These are phyloP conservation scores for Astragalus membranaceus DNA, from an alignment of 306 rosid genomes.

Conservation along the genomic window DNA sequence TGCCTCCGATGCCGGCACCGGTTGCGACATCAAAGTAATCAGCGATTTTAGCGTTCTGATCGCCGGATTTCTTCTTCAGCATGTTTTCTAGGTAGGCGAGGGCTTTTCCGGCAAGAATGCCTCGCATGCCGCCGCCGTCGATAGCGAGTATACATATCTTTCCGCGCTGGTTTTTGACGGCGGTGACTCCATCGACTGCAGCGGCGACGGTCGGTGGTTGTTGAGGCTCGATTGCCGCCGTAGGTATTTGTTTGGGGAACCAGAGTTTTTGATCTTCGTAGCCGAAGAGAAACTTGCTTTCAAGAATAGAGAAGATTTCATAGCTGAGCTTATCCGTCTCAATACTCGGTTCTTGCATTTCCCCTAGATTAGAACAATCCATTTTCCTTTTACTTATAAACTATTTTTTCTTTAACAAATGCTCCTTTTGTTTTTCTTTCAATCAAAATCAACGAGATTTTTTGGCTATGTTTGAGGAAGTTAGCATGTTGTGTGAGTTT, in stretches of 20 bases:
- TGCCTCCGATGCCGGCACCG: slow-evolving; percentile 89
- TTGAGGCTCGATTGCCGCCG: slow-evolving; percentile 29
- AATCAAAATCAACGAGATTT: neutral
- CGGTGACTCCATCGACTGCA: slow-evolving; percentile 29
- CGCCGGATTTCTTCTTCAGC: slow-evolving; percentile 76
- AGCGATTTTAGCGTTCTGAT: slow-evolving; percentile 77
- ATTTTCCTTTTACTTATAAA: slow-evolving; percentile 1
- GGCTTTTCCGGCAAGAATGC: slow-evolving; percentile 87
- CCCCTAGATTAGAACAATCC: slow-evolving; percentile 42
- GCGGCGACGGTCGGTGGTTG: neutral
- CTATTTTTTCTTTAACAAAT: neutral
- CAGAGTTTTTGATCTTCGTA: slow-evolving; percentile 91
- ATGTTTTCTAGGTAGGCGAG: slow-evolving; percentile 73
- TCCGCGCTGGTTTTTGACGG: slow-evolving; percentile 89
- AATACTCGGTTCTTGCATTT: slow-evolving; percentile 94
- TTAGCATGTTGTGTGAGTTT: neutral
- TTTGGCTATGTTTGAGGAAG: neutral
- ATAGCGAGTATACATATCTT: slow-evolving; percentile 89
- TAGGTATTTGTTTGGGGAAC: slow-evolving; percentile 74
- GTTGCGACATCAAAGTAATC: slow-evolving; percentile 91
- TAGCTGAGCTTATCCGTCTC: slow-evolving; percentile 96
- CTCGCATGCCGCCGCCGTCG: slow-evolving; percentile 95
- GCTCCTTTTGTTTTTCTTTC: neutral
- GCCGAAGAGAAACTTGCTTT: slow-evolving; percentile 91
- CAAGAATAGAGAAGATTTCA: slow-evolving; percentile 92